Base-by-base conservation (phyloP, 1,139 yeast species). In the Yamadazyma friedrichii region DNA sequence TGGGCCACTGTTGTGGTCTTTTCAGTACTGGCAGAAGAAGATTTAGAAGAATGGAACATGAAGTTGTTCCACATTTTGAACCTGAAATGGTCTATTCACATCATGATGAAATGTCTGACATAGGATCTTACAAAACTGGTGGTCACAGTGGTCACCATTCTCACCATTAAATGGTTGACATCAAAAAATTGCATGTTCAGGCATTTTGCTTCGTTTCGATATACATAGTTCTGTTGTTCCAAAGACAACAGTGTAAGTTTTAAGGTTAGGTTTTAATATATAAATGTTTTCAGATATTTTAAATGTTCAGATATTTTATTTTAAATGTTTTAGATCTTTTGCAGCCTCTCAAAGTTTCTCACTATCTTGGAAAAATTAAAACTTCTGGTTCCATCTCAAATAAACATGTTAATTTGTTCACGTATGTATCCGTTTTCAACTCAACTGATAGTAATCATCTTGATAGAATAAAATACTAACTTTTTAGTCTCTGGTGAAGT, bases 401-500 rank as follows among this genome's bases (percentile, higher is more conserved):
- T 31, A 15, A 24, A 40, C 30, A 27, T 42, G 45, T 26, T 42
- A 16, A 22, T 41, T 17, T 42, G 46, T 40, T 40, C 46, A 16
- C 34, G 44, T 42, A 42, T 33, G 44, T 42, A 38, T 29, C 11
- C 27, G 3, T 25, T n/a, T 31, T 6, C 15, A 11, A 31, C 26
- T 8, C 25, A 13, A 6, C 24, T 10, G 24, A 20, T 20, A 20
- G 24, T 20, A 20, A 9, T 9, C 9, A 15, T 4, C 8, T 15
- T 24, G n/a, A n/a, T 24, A 35, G 9, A 22, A 10, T 24, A 6
- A 15, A 16, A 25, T 45, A 51, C 52, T 51, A 52, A 53, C 50
- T 9, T 8, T 30, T 6, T 54, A 46, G 58, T 87, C 34, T 80
- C 94, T 6, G 96, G 96, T 4, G 80, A 82, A 48, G 76, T 75